A percentile compares a stretch with the other conserved stretches of the same genome.
phyloP scores from a whole-genome alignment of 2,329 filamentous ascomycete genomes.

The Fusarium ambrosium region DNA sequence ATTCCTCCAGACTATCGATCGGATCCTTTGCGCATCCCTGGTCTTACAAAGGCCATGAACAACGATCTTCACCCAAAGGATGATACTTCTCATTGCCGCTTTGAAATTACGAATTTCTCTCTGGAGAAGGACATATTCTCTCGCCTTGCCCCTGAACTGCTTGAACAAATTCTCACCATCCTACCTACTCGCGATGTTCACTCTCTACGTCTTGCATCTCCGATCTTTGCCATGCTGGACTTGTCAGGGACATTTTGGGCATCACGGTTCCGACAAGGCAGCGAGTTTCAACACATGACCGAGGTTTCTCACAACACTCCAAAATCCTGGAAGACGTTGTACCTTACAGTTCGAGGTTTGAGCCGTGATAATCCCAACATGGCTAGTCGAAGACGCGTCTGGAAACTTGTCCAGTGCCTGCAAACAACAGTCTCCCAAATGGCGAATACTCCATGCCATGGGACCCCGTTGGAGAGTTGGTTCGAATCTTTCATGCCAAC shows the following conservation, averaged over 20 bases:
- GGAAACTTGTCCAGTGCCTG: background rate
- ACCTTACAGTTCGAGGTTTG: conserved; percentile 13
- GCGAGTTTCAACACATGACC: conserved; percentile 22
- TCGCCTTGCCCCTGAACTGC: conserved; percentile 22
- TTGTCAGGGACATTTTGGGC: conserved; percentile 29
- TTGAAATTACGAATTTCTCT: background rate
- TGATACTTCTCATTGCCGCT: conserved; percentile 8
- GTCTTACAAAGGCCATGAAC: conserved; percentile 4
- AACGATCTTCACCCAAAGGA: background rate
- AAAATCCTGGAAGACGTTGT: conserved; percentile 20
- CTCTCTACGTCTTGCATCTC: conserved; percentile 31
- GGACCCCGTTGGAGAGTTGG: background rate
- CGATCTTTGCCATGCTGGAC: conserved; percentile 17
- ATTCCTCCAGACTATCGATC: background rate
- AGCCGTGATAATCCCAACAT: background rate
- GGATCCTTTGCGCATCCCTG: conserved; percentile 17
- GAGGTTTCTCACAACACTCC: conserved; percentile 11
- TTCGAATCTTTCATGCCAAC: conserved; percentile 1
- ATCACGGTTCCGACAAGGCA: conserved; percentile 22
- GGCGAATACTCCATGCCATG: conserved; percentile 17
- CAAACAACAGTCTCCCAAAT: conserved; percentile 11
- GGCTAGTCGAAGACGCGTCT: conserved; percentile 27
- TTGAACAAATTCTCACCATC: conserved; percentile 13
- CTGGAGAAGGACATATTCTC: conserved; percentile 19
- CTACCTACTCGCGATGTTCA: conserved; percentile 16